Evolutionary conservation across 2,329 filamentous ascomycete species (phyloP), one percentile per base, ranked within the genome.

Genomic region (Ophiostoma quercus): DNA sequence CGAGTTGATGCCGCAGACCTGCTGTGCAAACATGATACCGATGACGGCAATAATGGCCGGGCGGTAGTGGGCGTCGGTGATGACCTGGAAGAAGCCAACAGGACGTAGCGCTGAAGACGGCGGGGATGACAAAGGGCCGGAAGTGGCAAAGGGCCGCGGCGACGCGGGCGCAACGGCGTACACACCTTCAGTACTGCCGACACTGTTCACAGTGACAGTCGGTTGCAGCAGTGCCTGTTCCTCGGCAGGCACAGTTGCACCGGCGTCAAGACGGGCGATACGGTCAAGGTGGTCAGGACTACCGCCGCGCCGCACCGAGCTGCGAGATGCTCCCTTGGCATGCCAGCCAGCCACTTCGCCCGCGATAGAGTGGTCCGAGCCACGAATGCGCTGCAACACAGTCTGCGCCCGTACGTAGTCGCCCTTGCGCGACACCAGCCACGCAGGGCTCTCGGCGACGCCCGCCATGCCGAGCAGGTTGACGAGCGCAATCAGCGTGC

Each of bases 1-100:
- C 71, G 91, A 94, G 84, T 99, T 98, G 81, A 98, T 94, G 66
- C 92, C 94, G 71, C 91, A 94, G 51, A 97, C 84, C 78, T 99
- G 95, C 78, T 98, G 95, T 0, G 92, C 90, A 71, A 94, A 84
- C 94, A 98, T 97, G 74, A 96, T 89, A 0, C 92, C 93, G 14
- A 96, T 85, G 3, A 96, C 92, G 4, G 94, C 92, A 71, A 95
- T 84, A 69, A 96, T 89, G 68, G 90, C 90, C 0, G 88, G 89
- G 2, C 89, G 86, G 75, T 91, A 91, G 9, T 86, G 81, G 0
- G 88, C 84, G 74, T 94, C 87, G 32, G 81, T 84, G 54, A 92
- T 78, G 11, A 94, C 91, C 71, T 88, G 79, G 47, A 89, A 75
- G 74, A 92, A 88, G 1, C 88, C 85, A 1, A 90, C 78, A 71